phyloP scores from a whole-genome alignment of 345 rosid genomes.

The Passiflora organensis region DNA sequence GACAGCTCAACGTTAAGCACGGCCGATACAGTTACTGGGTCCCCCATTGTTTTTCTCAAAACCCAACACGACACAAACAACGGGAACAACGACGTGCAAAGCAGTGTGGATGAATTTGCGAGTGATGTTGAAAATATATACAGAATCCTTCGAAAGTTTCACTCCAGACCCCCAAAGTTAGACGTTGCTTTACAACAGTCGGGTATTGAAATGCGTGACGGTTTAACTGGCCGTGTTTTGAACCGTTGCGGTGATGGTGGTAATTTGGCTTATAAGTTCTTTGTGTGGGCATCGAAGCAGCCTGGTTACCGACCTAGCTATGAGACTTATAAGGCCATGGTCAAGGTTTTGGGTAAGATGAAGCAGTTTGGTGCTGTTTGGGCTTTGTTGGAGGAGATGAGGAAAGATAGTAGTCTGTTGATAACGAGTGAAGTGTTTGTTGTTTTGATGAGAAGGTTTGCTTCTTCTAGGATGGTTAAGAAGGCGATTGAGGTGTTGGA shows the following conservation, averaged over 20 bases:
- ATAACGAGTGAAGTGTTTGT: constrained; percentile 67
- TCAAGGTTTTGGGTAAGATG: constrained; percentile 73
- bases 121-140: constrained; percentile 77
- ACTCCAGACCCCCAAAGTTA: constrained; percentile 64
- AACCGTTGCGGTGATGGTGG: constrained; percentile 94
- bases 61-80: constrained; percentile 9
- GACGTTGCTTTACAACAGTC: constrained; percentile 75
- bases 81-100: constrained; percentile 7
- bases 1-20: too few relatives aligned
- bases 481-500: constrained; percentile 87
- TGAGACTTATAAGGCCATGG: constrained; percentile 68
- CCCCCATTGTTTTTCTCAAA: constrained; percentile 46
- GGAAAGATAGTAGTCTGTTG: constrained; percentile 60
- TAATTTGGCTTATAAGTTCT: constrained; percentile 72
- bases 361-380: constrained; percentile 81
- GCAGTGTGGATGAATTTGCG: constrained; percentile 48
- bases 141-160: constrained; percentile 63
- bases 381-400: constrained; percentile 85
- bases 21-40: too few relatives aligned
- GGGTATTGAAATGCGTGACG: constrained; percentile 56
- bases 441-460: constrained; percentile 66
- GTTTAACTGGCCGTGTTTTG: constrained; percentile 73
- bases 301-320: constrained; percentile 62
- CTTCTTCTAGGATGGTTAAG: constrained; percentile 62
- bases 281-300: constrained; percentile 78